phyloP scores from a whole-genome alignment of 768 basidiomycete genomes.

The Calvatia gigantea region DNA sequence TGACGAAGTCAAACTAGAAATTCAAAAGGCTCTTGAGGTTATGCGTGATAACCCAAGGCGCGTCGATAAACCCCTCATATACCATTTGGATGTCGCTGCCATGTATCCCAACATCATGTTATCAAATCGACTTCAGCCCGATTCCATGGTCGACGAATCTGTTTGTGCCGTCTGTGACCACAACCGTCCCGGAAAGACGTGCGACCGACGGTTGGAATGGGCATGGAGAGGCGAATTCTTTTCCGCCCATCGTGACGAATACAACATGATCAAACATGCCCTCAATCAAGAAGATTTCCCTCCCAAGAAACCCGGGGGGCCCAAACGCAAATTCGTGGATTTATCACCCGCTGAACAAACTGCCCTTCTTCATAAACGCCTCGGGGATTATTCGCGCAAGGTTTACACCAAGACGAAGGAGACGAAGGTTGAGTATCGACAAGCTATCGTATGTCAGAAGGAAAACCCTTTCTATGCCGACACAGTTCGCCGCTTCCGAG shows the following conservation, averaged over 20 bases:
- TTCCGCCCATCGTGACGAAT: constrained; percentile 95
- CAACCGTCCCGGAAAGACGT: constrained; percentile 93
- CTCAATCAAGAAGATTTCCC: constrained; percentile 94
- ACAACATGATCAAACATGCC: constrained; percentile 98
- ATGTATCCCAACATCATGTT: constrained; percentile 99
- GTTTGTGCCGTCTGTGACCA: constrained; percentile 98
- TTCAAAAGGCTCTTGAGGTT: constrained; percentile 72
- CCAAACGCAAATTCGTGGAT: constrained; percentile 80
- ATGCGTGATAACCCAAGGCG: constrained; percentile 92
- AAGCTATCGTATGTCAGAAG: constrained; percentile 93
- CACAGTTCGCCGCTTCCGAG: constrained; percentile 94
- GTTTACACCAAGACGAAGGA: constrained; percentile 99
- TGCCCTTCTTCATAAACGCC: constrained; percentile 88
- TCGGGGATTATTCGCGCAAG: constrained; percentile 97
- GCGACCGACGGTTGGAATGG: constrained; percentile 93
- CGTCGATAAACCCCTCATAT: constrained; percentile 90
- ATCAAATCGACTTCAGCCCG: constrained; percentile 96
- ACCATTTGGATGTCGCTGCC: constrained; percentile 97
- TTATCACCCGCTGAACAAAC: constrained; percentile 84
- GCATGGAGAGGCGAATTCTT: constrained; percentile 99
- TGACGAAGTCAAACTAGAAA: constrained; percentile 82
- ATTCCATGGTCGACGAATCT: constrained; percentile 95
- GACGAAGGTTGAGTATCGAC: constrained; percentile 90
- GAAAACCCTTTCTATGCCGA: constrained; percentile 99
- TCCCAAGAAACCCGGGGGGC: constrained; percentile 66